Conservation (phyloP, 306 rosid genomes). For the Canavalia ensiformis region DNA sequence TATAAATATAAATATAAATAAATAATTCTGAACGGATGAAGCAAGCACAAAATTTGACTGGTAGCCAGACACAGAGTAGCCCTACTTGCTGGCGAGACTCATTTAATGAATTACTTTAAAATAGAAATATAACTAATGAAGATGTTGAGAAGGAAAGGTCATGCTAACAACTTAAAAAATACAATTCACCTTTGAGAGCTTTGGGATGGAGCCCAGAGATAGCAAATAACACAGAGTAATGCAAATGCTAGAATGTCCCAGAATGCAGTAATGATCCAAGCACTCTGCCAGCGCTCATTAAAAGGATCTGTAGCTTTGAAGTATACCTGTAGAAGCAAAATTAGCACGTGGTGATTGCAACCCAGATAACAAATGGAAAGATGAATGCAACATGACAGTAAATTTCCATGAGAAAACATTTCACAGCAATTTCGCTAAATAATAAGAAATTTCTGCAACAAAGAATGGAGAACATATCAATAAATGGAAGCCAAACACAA, state of each 20-base stretch:
- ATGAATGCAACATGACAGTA: neutral
- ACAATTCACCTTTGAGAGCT: constrained; percentile 86
- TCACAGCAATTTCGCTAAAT: constrained; percentile 20
- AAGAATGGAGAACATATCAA: constrained; percentile 12
- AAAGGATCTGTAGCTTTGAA: constrained; percentile 99
- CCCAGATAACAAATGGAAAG: constrained; percentile 23
- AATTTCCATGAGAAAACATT: constrained; percentile 34
- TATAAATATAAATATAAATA: neutral
- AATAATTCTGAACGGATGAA: constrained; percentile 9
- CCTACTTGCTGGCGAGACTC: constrained; percentile 38
- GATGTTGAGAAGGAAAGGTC: constrained; percentile 19
- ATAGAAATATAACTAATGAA: constrained; percentile 30
- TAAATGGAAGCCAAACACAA: constrained; percentile 39
- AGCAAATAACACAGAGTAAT: constrained; percentile 87
- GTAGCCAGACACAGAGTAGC: constrained; percentile 28
- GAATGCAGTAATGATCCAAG: constrained; percentile 96
- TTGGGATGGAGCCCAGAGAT: constrained; percentile 98
- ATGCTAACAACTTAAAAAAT: neutral
- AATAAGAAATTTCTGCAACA: constrained; percentile 10
- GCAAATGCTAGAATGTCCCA: constrained; percentile 92
- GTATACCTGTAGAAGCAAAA: constrained; percentile 68
- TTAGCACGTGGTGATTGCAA: constrained; percentile 20
- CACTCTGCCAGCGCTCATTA: constrained; percentile 97
- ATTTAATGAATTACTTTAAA: constrained; percentile 28
- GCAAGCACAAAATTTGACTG: constrained; percentile 27